Evolutionary conservation across 2,329 filamentous ascomycete genomes (phyloP).

Genomic region (Colletotrichum eleusines): DNA sequence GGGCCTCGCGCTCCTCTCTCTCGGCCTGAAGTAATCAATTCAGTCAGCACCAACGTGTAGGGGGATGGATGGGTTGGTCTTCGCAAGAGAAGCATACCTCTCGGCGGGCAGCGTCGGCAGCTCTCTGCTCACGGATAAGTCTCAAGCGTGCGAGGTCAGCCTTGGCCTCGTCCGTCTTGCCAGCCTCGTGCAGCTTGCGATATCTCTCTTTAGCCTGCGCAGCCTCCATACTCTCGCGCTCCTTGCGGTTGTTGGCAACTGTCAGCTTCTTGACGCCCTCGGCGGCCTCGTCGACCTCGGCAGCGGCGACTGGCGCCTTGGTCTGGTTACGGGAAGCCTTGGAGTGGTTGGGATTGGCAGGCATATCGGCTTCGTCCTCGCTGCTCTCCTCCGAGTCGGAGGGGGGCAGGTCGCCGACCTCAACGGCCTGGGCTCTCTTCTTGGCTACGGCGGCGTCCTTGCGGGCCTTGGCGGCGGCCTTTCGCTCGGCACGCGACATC

Average conservation of each 20-base stretch:
- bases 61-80: not conserved
- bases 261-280: slow-evolving; percentile 68
- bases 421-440: slow-evolving; percentile 77
- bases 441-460: slow-evolving; percentile 89
- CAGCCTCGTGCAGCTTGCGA: slow-evolving; percentile 90
- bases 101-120: slow-evolving; percentile 84
- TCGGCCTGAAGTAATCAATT: slow-evolving; percentile 59
- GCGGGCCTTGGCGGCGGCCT: slow-evolving; percentile 86
- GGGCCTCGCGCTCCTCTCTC: slow-evolving; percentile 67
- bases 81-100: slow-evolving; percentile 65
- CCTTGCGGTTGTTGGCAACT: slow-evolving; percentile 62
- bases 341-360: slow-evolving; percentile 92
- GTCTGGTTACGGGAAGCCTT: slow-evolving; percentile 76
- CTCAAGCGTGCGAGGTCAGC: slow-evolving; percentile 87
- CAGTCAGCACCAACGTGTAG: slow-evolving; percentile 3
- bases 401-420: slow-evolving; percentile 88
- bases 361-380: slow-evolving; percentile 71
- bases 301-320: slow-evolving; percentile 54
- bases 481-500: slow-evolving; percentile 85
- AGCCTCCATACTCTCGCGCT: slow-evolving; percentile 83
- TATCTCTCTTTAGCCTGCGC: slow-evolving; percentile 91
- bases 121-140: slow-evolving; percentile 87
- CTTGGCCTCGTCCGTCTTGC: slow-evolving; percentile 96
- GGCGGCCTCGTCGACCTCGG: slow-evolving; percentile 62
- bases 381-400: slow-evolving; percentile 72